Evolutionary conservation across 345 rosid species (phyloP).

Genomic region (Trapa bicornis): DNA sequence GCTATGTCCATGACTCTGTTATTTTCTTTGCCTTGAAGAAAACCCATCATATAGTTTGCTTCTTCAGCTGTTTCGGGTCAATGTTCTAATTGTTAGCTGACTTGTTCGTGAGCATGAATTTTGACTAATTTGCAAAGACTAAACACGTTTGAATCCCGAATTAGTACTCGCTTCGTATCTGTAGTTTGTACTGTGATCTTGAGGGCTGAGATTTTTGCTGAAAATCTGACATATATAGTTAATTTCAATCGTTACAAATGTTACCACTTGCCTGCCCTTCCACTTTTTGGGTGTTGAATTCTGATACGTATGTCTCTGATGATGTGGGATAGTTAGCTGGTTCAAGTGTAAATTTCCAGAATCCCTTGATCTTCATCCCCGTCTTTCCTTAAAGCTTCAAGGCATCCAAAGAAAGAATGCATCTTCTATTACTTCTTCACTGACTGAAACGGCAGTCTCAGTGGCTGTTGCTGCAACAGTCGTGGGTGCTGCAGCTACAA

Average conservation of each 20-base stretch:
- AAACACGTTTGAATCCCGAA: too few species aligned
- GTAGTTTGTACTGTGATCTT: neutral
- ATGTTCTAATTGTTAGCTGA: too few species aligned
- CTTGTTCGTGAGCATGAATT: too few species aligned
- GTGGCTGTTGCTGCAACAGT: constrained; percentile 71
- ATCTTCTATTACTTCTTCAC: too few species aligned
- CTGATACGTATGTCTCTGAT: neutral
- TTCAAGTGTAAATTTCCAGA: constrained; percentile 7
- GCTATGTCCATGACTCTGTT: too few species aligned
- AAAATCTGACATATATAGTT: neutral
- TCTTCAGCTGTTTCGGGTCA: too few species aligned
- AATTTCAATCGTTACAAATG: neutral
- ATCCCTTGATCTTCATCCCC: constrained; percentile 8
- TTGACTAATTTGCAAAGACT: too few species aligned
- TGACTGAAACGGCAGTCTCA: constrained; percentile 30
- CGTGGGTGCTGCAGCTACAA: constrained; percentile 81
- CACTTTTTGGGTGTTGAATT: neutral
- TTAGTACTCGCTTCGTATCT: neutral
- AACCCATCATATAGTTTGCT: too few species aligned
- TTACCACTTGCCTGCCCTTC: neutral
- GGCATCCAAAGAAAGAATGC: too few species aligned
- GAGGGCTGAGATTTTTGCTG: too few species aligned
- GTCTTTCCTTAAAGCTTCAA: too few species aligned
- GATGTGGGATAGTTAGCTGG: neutral
- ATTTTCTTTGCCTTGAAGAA: too few species aligned